phyloP scores from a whole-genome alignment of 1,284 basidiomycete species.

The Amylostereum areolatum region DNA sequence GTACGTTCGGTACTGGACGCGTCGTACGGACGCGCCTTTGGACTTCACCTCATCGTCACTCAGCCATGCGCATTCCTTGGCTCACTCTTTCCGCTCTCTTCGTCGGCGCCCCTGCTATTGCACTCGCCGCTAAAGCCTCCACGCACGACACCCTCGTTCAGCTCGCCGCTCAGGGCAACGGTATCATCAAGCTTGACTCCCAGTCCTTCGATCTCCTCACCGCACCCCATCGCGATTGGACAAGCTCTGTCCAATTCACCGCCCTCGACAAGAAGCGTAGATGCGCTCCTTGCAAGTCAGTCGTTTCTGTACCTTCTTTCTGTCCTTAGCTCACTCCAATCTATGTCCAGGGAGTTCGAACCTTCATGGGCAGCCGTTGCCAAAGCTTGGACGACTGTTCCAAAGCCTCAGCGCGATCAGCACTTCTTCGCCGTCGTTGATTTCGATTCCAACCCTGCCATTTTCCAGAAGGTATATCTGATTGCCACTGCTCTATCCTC shows the following conservation, averaged over 20 bases:
- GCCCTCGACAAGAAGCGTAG: constrained; percentile 75
- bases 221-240: constrained; percentile 74
- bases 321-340: constrained; percentile 3
- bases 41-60: no score
- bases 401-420: constrained; percentile 55
- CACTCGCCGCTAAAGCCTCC: constrained; percentile 34
- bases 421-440: constrained; percentile 94
- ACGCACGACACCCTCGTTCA: constrained; percentile 49
- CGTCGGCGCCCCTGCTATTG: constrained; percentile 35
- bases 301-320: constrained; percentile 1
- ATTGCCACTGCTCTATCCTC: neutral
- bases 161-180: constrained; percentile 66
- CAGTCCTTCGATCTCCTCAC: constrained; percentile 73
- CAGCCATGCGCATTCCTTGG: no score
- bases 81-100: constrained; percentile 28
- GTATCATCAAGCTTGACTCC: constrained; percentile 76
- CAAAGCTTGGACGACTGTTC: constrained; percentile 67
- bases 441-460: constrained; percentile 67
- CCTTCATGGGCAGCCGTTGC: constrained; percentile 77
- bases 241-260: constrained; percentile 78
- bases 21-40: no score
- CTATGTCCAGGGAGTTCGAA: constrained; percentile 65
- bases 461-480: constrained; percentile 71
- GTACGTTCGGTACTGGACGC: no score
- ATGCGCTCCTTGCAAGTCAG: constrained; percentile 76